Conservation (phyloP, 2,329 filamentous ascomycete genomes). For the Sporothrix globosa region DNA sequence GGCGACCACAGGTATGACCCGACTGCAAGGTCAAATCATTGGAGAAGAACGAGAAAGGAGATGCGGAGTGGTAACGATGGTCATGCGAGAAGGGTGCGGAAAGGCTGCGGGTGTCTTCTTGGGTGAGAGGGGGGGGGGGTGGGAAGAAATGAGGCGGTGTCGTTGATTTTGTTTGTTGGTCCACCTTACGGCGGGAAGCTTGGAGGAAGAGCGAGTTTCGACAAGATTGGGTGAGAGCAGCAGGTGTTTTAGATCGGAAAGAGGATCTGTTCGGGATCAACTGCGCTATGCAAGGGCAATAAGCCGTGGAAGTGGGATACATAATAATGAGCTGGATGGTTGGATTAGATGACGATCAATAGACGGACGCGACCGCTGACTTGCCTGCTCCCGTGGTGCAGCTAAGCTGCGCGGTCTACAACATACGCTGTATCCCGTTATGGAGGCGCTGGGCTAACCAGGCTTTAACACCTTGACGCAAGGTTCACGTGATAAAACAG, state of each 20-base stretch:
- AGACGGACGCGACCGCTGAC: constrained; percentile 6
- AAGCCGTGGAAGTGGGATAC: not conserved
- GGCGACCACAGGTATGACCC: not conserved
- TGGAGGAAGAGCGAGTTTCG: not conserved
- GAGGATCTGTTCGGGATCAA: not conserved
- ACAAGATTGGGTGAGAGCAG: not conserved
- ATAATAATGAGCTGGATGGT: not conserved
- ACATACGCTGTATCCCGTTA: not conserved
- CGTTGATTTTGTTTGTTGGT: not conserved
- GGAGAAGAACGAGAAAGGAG: not conserved
- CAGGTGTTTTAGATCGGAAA: not conserved
- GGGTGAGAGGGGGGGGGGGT: not conserved
- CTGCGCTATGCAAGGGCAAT: not conserved
- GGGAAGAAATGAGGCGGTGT: not conserved
- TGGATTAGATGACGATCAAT: constrained; percentile 21
- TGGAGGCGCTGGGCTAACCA: too few relatives aligned
- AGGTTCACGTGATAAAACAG: too few relatives aligned
- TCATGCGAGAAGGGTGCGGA: not conserved
- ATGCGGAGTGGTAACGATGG: not conserved
- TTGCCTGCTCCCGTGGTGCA: not conserved
- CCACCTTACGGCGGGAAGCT: too few relatives aligned
- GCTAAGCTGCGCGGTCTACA: not conserved
- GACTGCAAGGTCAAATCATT: not conserved
- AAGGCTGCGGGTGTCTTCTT: not conserved
- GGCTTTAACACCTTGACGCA: too few relatives aligned